Percentiles rank a stretch among this genome's conserved stretches.
These are phyloP conservation scores for Asparagopsis taxiformis DNA, from an alignment of 31 red algal genomes.

Conservation along the genomic window DNA sequence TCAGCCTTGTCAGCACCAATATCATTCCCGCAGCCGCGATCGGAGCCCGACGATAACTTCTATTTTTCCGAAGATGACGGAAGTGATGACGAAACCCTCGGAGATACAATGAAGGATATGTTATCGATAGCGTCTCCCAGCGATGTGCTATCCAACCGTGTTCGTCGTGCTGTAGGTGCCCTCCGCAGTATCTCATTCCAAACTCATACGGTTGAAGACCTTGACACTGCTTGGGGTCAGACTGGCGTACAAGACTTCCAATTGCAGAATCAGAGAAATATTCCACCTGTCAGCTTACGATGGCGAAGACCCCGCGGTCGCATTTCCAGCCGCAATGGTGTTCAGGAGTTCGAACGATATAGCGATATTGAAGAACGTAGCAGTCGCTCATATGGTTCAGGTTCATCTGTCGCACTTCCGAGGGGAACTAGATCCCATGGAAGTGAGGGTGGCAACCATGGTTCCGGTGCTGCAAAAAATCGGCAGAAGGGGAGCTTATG, in stretches of 20 bases:
- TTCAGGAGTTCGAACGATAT: slow-evolving; percentile 39
- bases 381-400: slow-evolving; percentile 1
- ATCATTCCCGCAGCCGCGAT: too few species aligned
- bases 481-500: too few species aligned
- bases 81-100: too few species aligned
- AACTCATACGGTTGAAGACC: slow-evolving; percentile 23
- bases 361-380: slow-evolving; percentile 22
- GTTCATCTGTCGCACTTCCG: background rate
- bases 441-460: too few species aligned
- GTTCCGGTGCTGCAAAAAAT: too few species aligned
- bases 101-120: too few species aligned
- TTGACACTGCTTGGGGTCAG: slow-evolving; percentile 68
- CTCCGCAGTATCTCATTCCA: slow-evolving; percentile 65
- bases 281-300: slow-evolving; percentile 1
- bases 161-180: slow-evolving; percentile 47
- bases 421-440: too few species aligned
- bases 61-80: background rate
- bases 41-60: slow-evolving; percentile 3
- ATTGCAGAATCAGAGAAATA: too few species aligned
- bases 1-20: too few species aligned
- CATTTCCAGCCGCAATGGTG: slow-evolving; percentile 3
- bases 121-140: slow-evolving; percentile 5
- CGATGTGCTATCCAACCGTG: slow-evolving; percentile 34
- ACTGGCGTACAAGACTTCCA: slow-evolving; percentile 10
- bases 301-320: slow-evolving; percentile 24